These are phyloP conservation scores for Colletotrichum sp. DNA, from an alignment of 2,329 filamentous ascomycete species.

Conservation along the genomic window DNA sequence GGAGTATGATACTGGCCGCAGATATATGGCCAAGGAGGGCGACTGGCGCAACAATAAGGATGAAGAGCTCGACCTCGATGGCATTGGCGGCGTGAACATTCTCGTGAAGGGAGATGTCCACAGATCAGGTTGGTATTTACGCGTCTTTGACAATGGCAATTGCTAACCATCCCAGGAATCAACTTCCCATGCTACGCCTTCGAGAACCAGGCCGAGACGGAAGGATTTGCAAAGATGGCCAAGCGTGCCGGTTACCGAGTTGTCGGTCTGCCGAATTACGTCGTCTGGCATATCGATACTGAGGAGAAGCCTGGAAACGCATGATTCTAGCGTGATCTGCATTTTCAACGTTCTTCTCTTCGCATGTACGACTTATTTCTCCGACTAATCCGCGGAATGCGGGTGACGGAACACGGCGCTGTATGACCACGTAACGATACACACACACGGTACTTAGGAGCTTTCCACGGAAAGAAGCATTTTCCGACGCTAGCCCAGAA, in stretches of 20 bases:
- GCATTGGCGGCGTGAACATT: conserved; percentile 96
- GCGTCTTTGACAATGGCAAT: not conserved
- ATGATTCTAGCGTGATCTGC: conserved; percentile 31
- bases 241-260: conserved; percentile 94
- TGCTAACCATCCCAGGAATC: conserved; percentile 66
- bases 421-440: conserved; percentile 21
- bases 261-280: conserved; percentile 91
- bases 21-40: conserved; percentile 89
- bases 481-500: conserved; percentile 8
- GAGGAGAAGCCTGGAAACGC: conserved; percentile 89
- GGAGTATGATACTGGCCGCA: conserved; percentile 88
- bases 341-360: conserved; percentile 2
- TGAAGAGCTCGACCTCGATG: conserved; percentile 89
- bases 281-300: conserved; percentile 98
- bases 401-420: conserved; percentile 20
- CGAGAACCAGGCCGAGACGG: conserved; percentile 98
- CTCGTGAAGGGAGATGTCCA: conserved; percentile 98
- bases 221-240: conserved; percentile 99
- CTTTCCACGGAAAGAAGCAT: conserved; percentile 12
- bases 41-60: conserved; percentile 94
- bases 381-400: conserved; percentile 19
- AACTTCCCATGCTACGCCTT: conserved; percentile 98
- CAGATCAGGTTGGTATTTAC: conserved; percentile 72
- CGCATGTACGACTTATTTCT: conserved; percentile 21
- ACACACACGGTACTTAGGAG: conserved; percentile 12